phyloP scores from a whole-genome alignment of 2,329 filamentous ascomycete species.

The Hypomyces perniciosus region DNA sequence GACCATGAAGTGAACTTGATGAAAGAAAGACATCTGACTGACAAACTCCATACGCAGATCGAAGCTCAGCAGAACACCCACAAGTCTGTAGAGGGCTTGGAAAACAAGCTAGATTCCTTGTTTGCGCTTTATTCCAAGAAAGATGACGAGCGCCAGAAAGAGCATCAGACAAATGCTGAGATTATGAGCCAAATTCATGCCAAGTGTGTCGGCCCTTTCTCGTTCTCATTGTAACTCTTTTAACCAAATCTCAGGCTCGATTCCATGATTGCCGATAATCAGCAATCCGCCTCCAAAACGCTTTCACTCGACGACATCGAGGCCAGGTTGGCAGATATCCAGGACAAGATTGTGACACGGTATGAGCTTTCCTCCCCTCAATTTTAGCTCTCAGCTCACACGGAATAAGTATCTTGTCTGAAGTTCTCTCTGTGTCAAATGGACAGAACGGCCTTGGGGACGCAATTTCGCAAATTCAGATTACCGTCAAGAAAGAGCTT shows the following conservation, averaged over 20 bases:
- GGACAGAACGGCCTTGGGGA: background rate
- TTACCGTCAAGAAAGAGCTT: background rate
- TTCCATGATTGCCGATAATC: background rate
- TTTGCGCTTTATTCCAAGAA: slow-evolving; percentile 9
- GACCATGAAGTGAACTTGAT: slow-evolving; percentile 15
- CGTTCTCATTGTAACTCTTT: background rate
- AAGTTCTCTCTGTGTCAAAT: background rate
- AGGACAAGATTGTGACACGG: slow-evolving; percentile 7
- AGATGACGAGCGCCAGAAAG: slow-evolving; percentile 2
- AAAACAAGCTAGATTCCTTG: slow-evolving; percentile 18
- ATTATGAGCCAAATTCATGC: slow-evolving; percentile 12
- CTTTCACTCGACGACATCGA: slow-evolving; percentile 2
- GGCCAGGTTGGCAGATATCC: background rate
- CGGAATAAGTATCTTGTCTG: background rate
- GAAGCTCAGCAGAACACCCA: slow-evolving; percentile 13
- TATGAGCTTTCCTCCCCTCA: background rate
- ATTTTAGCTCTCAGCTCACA: background rate
- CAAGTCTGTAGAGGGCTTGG: slow-evolving; percentile 12
- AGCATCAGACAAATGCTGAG: slow-evolving; percentile 1
- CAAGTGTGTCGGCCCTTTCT: slow-evolving; percentile 14
- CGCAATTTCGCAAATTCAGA: slow-evolving; percentile 1
- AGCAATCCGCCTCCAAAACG: background rate
- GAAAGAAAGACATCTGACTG: slow-evolving; percentile 2
- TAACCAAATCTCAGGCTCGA: slow-evolving; percentile 6
- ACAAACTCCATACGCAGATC: slow-evolving; percentile 12